A percentile compares a stretch with the other conserved stretches of the same genome.
These are phyloP conservation scores for Microsporum ferrugineum DNA, from an alignment of 2,329 filamentous ascomycete genomes.

Conservation along the genomic window DNA sequence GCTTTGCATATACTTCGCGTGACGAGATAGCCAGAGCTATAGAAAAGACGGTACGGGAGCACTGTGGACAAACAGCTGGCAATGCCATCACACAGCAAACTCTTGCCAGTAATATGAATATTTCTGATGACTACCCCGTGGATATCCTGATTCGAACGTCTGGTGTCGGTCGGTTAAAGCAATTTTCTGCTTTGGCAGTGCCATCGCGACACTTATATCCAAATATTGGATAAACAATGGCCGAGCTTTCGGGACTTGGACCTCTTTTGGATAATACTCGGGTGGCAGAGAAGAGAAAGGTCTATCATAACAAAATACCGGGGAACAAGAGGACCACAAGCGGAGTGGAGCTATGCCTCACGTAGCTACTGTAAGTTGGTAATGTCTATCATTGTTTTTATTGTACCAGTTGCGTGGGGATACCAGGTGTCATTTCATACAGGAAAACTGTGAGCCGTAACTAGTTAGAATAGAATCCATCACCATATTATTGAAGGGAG, in stretches of 20 bases:
- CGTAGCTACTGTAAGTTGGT: background rate
- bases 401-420: background rate
- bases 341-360: background rate
- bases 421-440: background rate
- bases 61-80: background rate
- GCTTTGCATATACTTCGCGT: background rate
- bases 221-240: background rate
- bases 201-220: background rate
- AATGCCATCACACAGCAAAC: background rate
- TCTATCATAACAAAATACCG: too few relatives aligned
- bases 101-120: slow-evolving; percentile 2
- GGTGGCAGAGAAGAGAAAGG: background rate
- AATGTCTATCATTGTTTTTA: background rate
- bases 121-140: slow-evolving; percentile 6
- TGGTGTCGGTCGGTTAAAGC: slow-evolving; percentile 10
- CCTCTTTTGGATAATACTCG: background rate
- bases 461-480: background rate
- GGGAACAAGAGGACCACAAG: background rate
- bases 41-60: background rate
- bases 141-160: slow-evolving; percentile 13
- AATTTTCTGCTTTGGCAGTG: slow-evolving; percentile 13
- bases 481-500: too few relatives aligned
- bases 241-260: background rate
- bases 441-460: background rate
- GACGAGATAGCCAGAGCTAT: background rate